These are phyloP conservation scores for Neonectria ditissima DNA, from an alignment of 2,329 filamentous ascomycete species.

Conservation along the genomic window DNA sequence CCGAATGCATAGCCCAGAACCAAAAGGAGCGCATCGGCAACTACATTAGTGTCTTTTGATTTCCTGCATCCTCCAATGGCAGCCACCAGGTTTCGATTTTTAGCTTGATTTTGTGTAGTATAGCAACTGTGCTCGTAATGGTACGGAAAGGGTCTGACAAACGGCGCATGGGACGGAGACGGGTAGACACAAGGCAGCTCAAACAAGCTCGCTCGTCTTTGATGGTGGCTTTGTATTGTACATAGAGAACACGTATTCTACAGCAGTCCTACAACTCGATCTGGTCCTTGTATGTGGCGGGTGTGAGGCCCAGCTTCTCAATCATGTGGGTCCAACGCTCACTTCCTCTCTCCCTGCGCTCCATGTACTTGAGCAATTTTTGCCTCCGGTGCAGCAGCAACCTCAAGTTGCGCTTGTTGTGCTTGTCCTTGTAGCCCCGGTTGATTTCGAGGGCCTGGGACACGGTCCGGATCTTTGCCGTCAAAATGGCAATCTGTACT, in stretches of 20 bases:
- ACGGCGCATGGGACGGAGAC: constrained; percentile 49
- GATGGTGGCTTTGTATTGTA: constrained; percentile 59
- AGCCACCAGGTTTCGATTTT: constrained; percentile 36
- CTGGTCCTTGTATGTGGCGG: constrained; percentile 91
- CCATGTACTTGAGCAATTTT: constrained; percentile 87
- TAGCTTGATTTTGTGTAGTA: constrained; percentile 58
- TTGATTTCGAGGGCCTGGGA: constrained; percentile 76
- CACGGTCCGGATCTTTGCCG: constrained; percentile 89
- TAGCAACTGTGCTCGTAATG: constrained; percentile 54
- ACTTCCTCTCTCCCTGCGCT: constrained; percentile 89
- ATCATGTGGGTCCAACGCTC: constrained; percentile 90
- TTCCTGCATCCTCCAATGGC: constrained; percentile 35
- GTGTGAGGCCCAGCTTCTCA: constrained; percentile 84
- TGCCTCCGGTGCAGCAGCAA: constrained; percentile 89
- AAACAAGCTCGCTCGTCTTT: constrained; percentile 43
- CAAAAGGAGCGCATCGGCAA: constrained; percentile 99
- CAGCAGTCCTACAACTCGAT: constrained; percentile 65
- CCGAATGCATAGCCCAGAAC: constrained; percentile 99
- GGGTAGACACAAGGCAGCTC: constrained; percentile 44
- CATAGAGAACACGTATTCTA: constrained; percentile 61
- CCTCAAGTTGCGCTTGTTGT: constrained; percentile 91
- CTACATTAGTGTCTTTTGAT: constrained; percentile 96
- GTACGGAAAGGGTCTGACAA: constrained; percentile 46
- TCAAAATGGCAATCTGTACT: constrained; percentile 97
- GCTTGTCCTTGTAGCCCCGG: constrained; percentile 84